Base-by-base conservation (phyloP, 2,329 filamentous ascomycete species). In the Shiraia bambusicola region DNA sequence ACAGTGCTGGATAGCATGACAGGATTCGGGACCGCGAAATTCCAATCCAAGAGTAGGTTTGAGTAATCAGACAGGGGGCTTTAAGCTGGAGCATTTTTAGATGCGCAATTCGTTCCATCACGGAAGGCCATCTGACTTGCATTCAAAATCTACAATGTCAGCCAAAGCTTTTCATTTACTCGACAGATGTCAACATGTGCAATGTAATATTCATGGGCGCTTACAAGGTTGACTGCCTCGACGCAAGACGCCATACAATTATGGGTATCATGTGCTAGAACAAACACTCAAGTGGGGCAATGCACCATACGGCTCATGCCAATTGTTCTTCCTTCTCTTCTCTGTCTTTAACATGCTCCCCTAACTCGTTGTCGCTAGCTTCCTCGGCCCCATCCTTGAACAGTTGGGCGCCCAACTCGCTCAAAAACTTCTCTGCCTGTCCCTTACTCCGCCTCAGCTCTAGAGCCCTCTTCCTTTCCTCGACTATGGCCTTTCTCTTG, bases 401-500 rank as follows among this genome's bases (percentile, higher is more conserved):
- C 52, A 52, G 54, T 63, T 53, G 71, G 55, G 45, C 61, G 43
- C 51, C 60, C 25, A 57, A 58, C 47, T 78, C 78, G 39, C 84
- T 80, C 56, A 94, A 65, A 66, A 93, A 93, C 49, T 72, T 79
- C 56, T 90, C 86, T 2, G 87, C 87, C 67, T 86, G 77, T 58
- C 81, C 83, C 68, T 82, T 84, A 22, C 59, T 72, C 54, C 71
- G 71, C 75, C 76, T 69, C 53, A 76, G 71, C 36, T 86, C 83
- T 52, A 88, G 79, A 52, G 83, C 77, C 56, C 69, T 72, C 58
- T 76, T 79, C 63, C 85, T 76, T 57, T 73, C 76, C 54, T 79
- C 78, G 26, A 69, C 88, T 86, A 25, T 69, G 51, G 76, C 70
- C 47, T 87, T 85, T 53, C 88, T 79, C 60, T 84, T 79, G 54